Percentiles rank a stretch among this genome's conserved stretches.
Evolutionary conservation across 2,329 filamentous ascomycete genomes (phyloP).

Genomic region (Exophiala sp.): DNA sequence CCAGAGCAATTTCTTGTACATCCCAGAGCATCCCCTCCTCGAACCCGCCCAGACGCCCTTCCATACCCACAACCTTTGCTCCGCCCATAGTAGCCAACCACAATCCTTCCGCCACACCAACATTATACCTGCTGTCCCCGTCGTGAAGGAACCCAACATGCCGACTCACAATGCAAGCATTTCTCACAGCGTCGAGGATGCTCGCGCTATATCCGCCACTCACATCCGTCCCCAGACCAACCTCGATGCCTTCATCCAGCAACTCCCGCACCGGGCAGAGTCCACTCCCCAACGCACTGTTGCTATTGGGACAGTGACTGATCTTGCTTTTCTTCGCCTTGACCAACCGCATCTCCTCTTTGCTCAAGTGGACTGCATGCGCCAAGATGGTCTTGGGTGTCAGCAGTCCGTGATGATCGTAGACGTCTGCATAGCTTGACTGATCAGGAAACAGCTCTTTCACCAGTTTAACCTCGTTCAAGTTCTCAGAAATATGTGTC

Average conservation of each 20-base stretch:
- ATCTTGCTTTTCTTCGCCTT: slow-evolving; percentile 62
- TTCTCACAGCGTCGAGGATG: slow-evolving; percentile 76
- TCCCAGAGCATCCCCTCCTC: slow-evolving; percentile 87
- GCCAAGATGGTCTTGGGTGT: slow-evolving; percentile 74
- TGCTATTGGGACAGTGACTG: slow-evolving; percentile 83
- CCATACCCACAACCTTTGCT: slow-evolving; percentile 73
- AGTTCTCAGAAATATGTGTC: slow-evolving; percentile 87
- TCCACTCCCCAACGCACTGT: slow-evolving; percentile 77
- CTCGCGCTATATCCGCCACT: slow-evolving; percentile 80
- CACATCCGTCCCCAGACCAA: slow-evolving; percentile 88
- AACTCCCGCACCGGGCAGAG: slow-evolving; percentile 71
- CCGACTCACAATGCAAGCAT: slow-evolving; percentile 74
- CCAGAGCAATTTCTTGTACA: slow-evolving; percentile 67
- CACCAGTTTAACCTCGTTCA: slow-evolving; percentile 69
- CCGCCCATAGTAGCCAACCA: slow-evolving; percentile 87
- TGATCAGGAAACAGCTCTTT: slow-evolving; percentile 63
- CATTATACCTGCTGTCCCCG: slow-evolving; percentile 29
- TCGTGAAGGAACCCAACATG: slow-evolving; percentile 56
- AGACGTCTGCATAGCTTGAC: slow-evolving; percentile 69
- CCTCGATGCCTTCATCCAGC: slow-evolving; percentile 68
- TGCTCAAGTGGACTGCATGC: slow-evolving; percentile 73
- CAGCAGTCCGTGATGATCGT: slow-evolving; percentile 69
- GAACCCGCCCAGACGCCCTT: slow-evolving; percentile 71
- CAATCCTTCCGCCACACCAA: slow-evolving; percentile 73
- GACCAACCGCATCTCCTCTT: slow-evolving; percentile 64